Percentiles rank a stretch among this genome's conserved stretches.
Evolutionary conservation across 805 yeast genomes (phyloP).

Genomic region (Debaryomyces prosopidis): DNA sequence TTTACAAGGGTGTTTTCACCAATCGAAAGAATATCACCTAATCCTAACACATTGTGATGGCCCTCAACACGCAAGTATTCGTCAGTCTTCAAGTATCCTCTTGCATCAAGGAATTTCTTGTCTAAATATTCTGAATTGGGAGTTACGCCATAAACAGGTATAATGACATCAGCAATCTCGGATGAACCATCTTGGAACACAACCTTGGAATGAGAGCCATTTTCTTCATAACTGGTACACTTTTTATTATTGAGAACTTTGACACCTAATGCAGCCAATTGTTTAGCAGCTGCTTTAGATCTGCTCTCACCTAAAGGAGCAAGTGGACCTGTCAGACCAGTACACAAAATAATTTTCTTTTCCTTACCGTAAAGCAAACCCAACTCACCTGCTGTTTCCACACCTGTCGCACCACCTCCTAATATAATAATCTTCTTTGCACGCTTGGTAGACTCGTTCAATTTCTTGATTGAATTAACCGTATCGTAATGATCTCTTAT

Average conservation of each 20-base stretch:
- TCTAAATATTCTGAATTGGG: conserved; percentile 38
- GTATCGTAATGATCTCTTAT: conserved; percentile 15
- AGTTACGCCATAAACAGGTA: conserved; percentile 21
- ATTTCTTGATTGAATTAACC: conserved; percentile 14
- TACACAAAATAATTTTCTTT: conserved; percentile 25
- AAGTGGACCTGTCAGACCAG: conserved; percentile 22
- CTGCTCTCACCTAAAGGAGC: conserved; percentile 13
- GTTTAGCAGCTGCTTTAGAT: conserved; percentile 11
- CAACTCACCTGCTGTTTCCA: conserved; percentile 39
- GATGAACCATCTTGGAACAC: conserved; percentile 16
- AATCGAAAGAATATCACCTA: conserved; percentile 35
- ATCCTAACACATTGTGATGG: conserved; percentile 26
- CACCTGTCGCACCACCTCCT: conserved; percentile 44
- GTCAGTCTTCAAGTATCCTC: conserved; percentile 31
- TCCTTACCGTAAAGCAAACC: conserved; percentile 17
- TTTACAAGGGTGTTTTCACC: conserved; percentile 25
- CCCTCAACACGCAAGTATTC: conserved; percentile 23
- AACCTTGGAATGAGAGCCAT: conserved; percentile 8
- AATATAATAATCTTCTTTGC: conserved; percentile 33
- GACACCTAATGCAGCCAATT: conserved; percentile 19
- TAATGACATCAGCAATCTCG: conserved; percentile 27
- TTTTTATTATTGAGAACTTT: conserved; percentile 19
- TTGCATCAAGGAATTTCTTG: conserved; percentile 16
- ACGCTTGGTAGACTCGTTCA: conserved; percentile 13
- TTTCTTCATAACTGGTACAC: conserved; percentile 6